Conservation (phyloP, 116 monocot species). For the Thalassia testudinum region DNA sequence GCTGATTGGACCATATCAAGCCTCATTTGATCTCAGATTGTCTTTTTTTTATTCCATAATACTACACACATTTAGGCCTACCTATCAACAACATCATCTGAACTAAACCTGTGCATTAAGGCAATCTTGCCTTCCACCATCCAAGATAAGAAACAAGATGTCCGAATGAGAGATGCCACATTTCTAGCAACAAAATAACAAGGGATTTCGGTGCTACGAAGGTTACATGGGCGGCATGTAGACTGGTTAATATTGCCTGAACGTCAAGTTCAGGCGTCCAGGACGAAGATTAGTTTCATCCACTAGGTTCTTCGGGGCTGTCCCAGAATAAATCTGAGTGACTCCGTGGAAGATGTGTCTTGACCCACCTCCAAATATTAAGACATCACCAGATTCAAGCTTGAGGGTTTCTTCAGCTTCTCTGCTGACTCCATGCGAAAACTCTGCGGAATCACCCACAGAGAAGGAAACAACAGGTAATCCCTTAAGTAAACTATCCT, state of each 20-base stretch:
- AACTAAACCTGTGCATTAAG: too few relatives aligned
- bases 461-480: constrained; percentile 47
- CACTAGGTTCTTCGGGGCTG: constrained; percentile 13
- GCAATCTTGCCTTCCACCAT: too few relatives aligned
- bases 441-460: constrained; percentile 31
- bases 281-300: constrained; percentile 12
- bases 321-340: constrained; percentile 8
- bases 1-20: too few relatives aligned
- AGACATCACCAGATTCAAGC: constrained; percentile 41
- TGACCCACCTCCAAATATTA: constrained; percentile 35
- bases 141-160: too few relatives aligned
- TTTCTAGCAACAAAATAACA: too few relatives aligned
- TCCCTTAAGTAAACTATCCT: constrained; percentile 17
- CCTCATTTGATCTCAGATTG: too few relatives aligned
- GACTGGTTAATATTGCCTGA: constrained; percentile 21
- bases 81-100: too few relatives aligned
- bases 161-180: too few relatives aligned
- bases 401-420: constrained; percentile 11
- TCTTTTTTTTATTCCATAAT: too few relatives aligned
- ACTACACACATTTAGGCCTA: too few relatives aligned
- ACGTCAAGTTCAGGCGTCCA: constrained; percentile 31
- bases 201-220: too few relatives aligned
- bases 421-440: constrained; percentile 19
- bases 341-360: constrained; percentile 38
- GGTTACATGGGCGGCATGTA: too few relatives aligned